A percentile compares a stretch with the other conserved stretches of the same genome.
phyloP scores from a whole-genome alignment of 75 land plant genomes.

The Ceratopteris richardii region DNA sequence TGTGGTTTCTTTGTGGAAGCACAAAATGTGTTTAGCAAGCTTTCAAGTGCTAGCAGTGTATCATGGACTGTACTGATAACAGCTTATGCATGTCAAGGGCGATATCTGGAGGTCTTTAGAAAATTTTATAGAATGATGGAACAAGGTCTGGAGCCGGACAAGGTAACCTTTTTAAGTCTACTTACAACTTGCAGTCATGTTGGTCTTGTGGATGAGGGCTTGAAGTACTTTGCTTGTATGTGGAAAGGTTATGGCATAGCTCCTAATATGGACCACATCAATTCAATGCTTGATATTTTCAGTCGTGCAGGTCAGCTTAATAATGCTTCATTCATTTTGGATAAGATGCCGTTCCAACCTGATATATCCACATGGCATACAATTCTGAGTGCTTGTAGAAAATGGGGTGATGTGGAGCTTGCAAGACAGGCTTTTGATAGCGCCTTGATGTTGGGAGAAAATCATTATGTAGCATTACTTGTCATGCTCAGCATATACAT shows the following conservation, averaged over 20 bases:
- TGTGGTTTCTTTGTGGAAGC: slow-evolving; percentile 25
- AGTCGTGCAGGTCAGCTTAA: slow-evolving; percentile 1
- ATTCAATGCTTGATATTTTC: not conserved
- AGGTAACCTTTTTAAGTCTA: slow-evolving; percentile 41
- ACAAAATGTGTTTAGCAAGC: slow-evolving; percentile 22
- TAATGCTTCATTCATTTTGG: not conserved
- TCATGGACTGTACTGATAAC: slow-evolving; percentile 49
- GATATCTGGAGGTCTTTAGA: slow-evolving; percentile 18
- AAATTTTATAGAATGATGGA: slow-evolving; percentile 28
- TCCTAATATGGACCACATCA: slow-evolving; percentile 2
- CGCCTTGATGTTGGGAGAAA: too few species aligned
- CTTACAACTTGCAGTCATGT: slow-evolving; percentile 19
- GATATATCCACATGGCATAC: not conserved
- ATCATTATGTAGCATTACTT: too few species aligned
- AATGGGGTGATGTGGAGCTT: too few species aligned
- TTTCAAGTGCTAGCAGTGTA: slow-evolving; percentile 28
- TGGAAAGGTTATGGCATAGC: not conserved
- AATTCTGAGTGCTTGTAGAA: not conserved
- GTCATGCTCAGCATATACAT: too few species aligned
- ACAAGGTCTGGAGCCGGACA: slow-evolving; percentile 21
- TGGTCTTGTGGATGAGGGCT: slow-evolving; percentile 5
- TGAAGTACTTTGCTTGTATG: slow-evolving; percentile 1
- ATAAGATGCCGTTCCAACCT: slow-evolving; percentile 5
- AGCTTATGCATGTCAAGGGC: slow-evolving; percentile 22
- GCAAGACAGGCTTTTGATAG: too few species aligned